Conservation (phyloP, 192 early-diverging fungal genomes). For the Chytriomyces hyalinus region DNA sequence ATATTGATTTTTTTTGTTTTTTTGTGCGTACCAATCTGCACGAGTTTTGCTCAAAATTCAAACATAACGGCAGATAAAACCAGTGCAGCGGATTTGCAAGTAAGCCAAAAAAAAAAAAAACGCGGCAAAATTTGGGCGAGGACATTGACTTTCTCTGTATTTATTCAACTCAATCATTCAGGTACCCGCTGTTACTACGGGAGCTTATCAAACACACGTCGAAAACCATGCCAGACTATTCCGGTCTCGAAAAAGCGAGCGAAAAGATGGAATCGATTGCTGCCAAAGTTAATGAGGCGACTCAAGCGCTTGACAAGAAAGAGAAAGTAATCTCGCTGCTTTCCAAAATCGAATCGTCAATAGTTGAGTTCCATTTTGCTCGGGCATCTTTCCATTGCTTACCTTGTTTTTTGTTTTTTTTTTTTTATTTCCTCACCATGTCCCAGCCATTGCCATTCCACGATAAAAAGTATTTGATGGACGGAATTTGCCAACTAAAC, state of each 20-base stretch:
- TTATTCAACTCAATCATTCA: slow-evolving; percentile 13
- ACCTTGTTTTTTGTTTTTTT: slow-evolving; percentile 2
- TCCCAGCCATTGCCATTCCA: slow-evolving; percentile 47
- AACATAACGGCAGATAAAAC: slow-evolving; percentile 55
- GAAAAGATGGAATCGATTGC: slow-evolving; percentile 63
- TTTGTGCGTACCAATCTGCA: not conserved
- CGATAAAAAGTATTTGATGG: slow-evolving; percentile 55
- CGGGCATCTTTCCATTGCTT: slow-evolving; percentile 8
- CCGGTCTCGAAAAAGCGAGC: slow-evolving; percentile 47
- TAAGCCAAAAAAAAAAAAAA: slow-evolving; percentile 27
- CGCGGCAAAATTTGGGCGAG: not conserved
- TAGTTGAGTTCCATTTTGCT: slow-evolving; percentile 16
- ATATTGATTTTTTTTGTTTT: not conserved
- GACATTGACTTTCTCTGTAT: slow-evolving; percentile 2
- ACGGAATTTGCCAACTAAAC: slow-evolving; percentile 46
- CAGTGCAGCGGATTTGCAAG: slow-evolving; percentile 67
- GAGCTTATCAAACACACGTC: slow-evolving; percentile 59
- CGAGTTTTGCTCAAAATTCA: slow-evolving; percentile 1
- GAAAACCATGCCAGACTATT: slow-evolving; percentile 55
- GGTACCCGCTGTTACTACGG: slow-evolving; percentile 51
- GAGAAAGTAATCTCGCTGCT: slow-evolving; percentile 50
- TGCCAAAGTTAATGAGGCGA: slow-evolving; percentile 59
- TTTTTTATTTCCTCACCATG: not conserved
- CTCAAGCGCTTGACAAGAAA: slow-evolving; percentile 54
- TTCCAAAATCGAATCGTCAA: slow-evolving; percentile 49